These are phyloP conservation scores for Quercus suber DNA, from an alignment of 306 rosid genomes.

Conservation along the genomic window DNA sequence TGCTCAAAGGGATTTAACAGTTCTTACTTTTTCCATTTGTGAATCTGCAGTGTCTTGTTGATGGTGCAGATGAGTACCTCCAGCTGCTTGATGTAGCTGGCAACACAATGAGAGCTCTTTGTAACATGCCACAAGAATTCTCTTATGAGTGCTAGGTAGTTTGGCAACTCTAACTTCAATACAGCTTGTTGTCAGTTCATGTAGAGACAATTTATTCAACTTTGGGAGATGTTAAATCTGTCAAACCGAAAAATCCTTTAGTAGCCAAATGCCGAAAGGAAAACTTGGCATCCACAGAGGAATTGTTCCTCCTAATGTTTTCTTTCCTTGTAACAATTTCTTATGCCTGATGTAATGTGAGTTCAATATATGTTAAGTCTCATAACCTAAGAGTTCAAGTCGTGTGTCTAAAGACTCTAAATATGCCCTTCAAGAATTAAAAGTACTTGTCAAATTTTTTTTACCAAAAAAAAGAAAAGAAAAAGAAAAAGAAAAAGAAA, in stretches of 20 bases:
- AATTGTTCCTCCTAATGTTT: too few species aligned
- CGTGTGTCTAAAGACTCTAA: too few species aligned
- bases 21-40: slow-evolving; percentile 23
- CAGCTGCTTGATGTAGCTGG: slow-evolving; percentile 85
- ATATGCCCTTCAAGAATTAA: too few species aligned
- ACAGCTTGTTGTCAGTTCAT: background rate
- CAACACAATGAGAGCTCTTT: slow-evolving; percentile 60
- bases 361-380: too few species aligned
- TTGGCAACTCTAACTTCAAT: background rate
- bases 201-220: background rate
- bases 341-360: too few species aligned
- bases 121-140: slow-evolving; percentile 62
- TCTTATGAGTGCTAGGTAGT: slow-evolving; percentile 30
- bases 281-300: background rate
- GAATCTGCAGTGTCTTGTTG: slow-evolving; percentile 71
- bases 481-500: too few species aligned
- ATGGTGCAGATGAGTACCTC: slow-evolving; percentile 88
- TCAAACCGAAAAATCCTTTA: background rate
- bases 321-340: too few species aligned
- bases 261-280: background rate
- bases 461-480: too few species aligned
- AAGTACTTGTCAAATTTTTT: too few species aligned
- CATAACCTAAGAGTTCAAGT: too few species aligned
- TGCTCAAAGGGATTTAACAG: background rate
- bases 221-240: background rate